phyloP scores from a whole-genome alignment of 2,329 filamentous ascomycete genomes.

The Fusarium neocosmosporiellum region DNA sequence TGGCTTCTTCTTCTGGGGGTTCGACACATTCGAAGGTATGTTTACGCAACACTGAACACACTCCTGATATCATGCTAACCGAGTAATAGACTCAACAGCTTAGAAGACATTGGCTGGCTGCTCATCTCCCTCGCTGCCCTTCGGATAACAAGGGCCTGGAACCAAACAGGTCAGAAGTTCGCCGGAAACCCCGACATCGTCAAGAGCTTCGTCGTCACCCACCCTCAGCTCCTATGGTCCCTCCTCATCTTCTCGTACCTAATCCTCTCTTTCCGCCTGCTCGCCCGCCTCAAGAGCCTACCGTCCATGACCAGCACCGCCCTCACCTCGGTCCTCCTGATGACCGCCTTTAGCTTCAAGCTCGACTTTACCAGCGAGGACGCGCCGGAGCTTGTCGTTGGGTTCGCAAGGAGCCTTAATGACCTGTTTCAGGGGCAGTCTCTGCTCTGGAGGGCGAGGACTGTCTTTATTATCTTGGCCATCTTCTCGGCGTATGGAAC shows the following conservation, averaged over 20 bases:
- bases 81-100: slow-evolving; percentile 39
- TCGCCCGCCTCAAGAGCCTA: slow-evolving; percentile 55
- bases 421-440: slow-evolving; percentile 56
- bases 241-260: slow-evolving; percentile 78
- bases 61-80: slow-evolving; percentile 9
- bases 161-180: slow-evolving; percentile 97
- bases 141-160: slow-evolving; percentile 83
- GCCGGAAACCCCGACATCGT: slow-evolving; percentile 91
- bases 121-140: slow-evolving; percentile 67
- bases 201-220: slow-evolving; percentile 72
- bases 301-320: slow-evolving; percentile 55
- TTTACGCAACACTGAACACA: background rate
- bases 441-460: slow-evolving; percentile 60
- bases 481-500: slow-evolving; percentile 52
- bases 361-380: slow-evolving; percentile 88
- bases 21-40: slow-evolving; percentile 57
- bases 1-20: slow-evolving; percentile 71
- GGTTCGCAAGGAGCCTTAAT: slow-evolving; percentile 55
- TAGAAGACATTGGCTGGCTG: slow-evolving; percentile 47
- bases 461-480: slow-evolving; percentile 62
- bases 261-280: slow-evolving; percentile 62
- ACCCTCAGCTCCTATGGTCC: slow-evolving; percentile 78
- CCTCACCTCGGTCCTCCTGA: slow-evolving; percentile 56
- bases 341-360: slow-evolving; percentile 83
- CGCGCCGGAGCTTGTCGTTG: slow-evolving; percentile 81